Evolutionary conservation across 805 yeast genomes (phyloP), one percentile per base, ranked within the genome.

Genomic region (Candida awuae): DNA sequence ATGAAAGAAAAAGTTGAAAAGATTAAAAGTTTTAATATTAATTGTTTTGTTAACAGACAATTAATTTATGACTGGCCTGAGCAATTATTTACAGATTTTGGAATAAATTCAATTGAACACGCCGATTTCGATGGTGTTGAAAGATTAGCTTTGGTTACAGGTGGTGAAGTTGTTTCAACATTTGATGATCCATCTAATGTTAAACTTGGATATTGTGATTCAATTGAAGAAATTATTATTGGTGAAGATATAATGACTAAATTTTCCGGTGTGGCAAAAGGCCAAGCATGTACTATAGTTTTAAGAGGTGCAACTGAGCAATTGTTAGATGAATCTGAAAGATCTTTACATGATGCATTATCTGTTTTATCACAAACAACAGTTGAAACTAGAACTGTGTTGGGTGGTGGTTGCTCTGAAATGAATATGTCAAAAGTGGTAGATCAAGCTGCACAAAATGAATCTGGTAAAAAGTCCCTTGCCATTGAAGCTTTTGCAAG

Each of bases 71-170:
- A 92, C 67, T 92, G 90, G 74, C 98, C 98, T 19, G 98, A 92
- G 65, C 96, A 85, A 63, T 70, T 92, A 50, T 84, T 92, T 55
- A 73, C 94, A 6, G 98, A 90, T 51, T 64, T 86, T 31, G 77
- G 79, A 39, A 84, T 92, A 53, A 88, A 85, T 62, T 79, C 96
- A 17, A 86, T 92, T 47, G 98, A 92, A 63, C 98, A 92, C 58
- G 97, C 98, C 13, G 98, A 92, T 62, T 92, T 92, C 53, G 97
- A 85, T 55, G 99, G 97, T 55, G 85, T 92, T 39, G 98, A 92
- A 68, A 79, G 97, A 59, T 73, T 92, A 50, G 95, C 98, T 3
- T 69, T 90, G 29, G 98, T 87, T 23, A 88, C 97, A 10, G 98
- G 98, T 37, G 98, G 96, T 57, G 97, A 92, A 68, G 97, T 92